These are phyloP conservation scores for Adansonia rubrostipa DNA, from an alignment of 441 rosid genomes.

Conservation along the genomic window DNA sequence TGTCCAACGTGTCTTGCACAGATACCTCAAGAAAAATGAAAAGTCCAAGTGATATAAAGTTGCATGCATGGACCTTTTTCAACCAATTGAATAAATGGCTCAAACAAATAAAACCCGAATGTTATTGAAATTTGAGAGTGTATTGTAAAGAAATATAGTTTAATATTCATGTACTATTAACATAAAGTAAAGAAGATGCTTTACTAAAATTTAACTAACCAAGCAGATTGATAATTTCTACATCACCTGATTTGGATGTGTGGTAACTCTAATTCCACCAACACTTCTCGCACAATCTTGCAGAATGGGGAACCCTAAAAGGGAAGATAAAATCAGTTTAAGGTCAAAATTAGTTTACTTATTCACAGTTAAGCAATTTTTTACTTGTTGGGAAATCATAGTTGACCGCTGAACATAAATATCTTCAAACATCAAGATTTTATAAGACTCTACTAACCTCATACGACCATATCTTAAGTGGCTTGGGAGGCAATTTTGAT, in stretches of 20 bases:
- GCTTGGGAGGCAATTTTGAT: conserved; percentile 82
- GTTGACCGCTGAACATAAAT: not conserved
- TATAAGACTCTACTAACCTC: conserved; percentile 51
- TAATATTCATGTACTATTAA: not conserved
- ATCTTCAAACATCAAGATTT: conserved; percentile 10
- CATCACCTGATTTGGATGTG: conserved; percentile 72
- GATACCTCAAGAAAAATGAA: too few relatives aligned
- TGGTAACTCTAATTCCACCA: conserved; percentile 86
- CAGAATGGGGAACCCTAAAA: conserved; percentile 88
- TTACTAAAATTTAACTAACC: not conserved
- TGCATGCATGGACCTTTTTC: not conserved
- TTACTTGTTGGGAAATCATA: not conserved
- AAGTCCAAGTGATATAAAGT: too few relatives aligned
- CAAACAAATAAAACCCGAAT: not conserved
- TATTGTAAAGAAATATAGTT: not conserved
- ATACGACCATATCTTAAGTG: conserved; percentile 88
- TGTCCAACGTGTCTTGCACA: too few relatives aligned
- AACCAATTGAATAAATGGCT: not conserved
- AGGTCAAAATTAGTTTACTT: not conserved
- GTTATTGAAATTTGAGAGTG: not conserved
- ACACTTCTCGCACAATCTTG: conserved; percentile 79
- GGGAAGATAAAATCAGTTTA: not conserved
- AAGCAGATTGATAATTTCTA: not conserved
- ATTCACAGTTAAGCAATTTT: not conserved
- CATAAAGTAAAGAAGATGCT: not conserved